Evolutionary conservation across 1,284 basidiomycete genomes (phyloP), one percentile per base, ranked within the genome.

Genomic region (Papiliotrema fonsecae): DNA sequence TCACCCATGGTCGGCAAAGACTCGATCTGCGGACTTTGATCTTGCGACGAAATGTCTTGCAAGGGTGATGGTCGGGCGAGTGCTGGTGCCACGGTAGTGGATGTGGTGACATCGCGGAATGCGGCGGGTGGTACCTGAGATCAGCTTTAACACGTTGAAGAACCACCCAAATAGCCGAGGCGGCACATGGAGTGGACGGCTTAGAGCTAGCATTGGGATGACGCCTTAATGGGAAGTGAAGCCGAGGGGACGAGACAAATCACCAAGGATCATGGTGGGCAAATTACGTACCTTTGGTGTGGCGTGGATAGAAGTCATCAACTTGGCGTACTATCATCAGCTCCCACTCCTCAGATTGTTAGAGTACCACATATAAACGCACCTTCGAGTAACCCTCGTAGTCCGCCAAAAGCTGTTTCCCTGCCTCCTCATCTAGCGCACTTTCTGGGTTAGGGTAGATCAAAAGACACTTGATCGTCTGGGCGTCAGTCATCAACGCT

Each of bases 371-470:
- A 37, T 21, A 19, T 37, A 9, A 11, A 49, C 65, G 37, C 38
- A 71, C 70, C 59, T 83, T 81, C 70, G 82, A 88, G 63, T 91
- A 94, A 60, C 82, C 86, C 37, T 85, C 81, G 70, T 92, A 92
- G 62, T 91, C 84, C 68, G 94, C 92, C 42, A 93, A 77, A 42
- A 97, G 74, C 49, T 94, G 78, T 69, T 91, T 92, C 16, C 90
- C 90, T 0, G 92, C 90, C 71, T 94, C 90, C 67, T 96, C 91
- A 69, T 97, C 89, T 47, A 97, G 77, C 0, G 93, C 92, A 14
- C 88, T 91, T 70, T 97, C 93, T 18, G 93, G 88, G 68, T 97
- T 97, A 13, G 93, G 93, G 64, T 90, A 90, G 60, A 97, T 96
- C 55, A 97, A 80, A 28, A 97, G 81, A 66, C 93, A 96, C 70